These are phyloP conservation scores for Phytophthora sp. DNA, from an alignment of 352 stramenopile species.

Conservation along the genomic window DNA sequence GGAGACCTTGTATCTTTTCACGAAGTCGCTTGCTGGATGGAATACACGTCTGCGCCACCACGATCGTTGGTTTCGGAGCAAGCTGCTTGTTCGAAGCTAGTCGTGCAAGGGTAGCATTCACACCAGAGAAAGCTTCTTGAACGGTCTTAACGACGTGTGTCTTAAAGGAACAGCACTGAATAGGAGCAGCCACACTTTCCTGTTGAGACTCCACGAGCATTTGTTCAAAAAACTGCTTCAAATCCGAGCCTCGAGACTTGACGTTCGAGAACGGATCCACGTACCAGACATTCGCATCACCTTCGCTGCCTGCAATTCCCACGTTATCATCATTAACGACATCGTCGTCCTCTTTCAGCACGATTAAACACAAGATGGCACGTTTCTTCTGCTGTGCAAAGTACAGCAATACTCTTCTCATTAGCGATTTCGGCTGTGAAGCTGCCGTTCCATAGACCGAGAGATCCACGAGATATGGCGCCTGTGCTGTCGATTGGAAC, in stretches of 20 bases:
- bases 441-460: slow-evolving; percentile 5
- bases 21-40: slow-evolving; percentile 67
- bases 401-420: slow-evolving; percentile 72
- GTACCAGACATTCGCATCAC: slow-evolving; percentile 68
- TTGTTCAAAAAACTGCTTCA: slow-evolving; percentile 64
- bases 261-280: slow-evolving; percentile 70
- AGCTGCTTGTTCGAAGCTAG: slow-evolving; percentile 88
- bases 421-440: slow-evolving; percentile 28
- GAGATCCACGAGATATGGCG: slow-evolving; percentile 63
- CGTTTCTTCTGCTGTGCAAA: slow-evolving; percentile 75
- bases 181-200: slow-evolving; percentile 36
- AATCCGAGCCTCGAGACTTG: slow-evolving; percentile 54
- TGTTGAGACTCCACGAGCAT: slow-evolving; percentile 48
- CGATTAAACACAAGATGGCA: slow-evolving; percentile 58
- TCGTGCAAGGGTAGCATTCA: slow-evolving; percentile 87
- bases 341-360: slow-evolving; percentile 49
- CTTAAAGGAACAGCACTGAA: slow-evolving; percentile 63
- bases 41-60: slow-evolving; percentile 86
- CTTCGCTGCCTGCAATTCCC: slow-evolving; percentile 32
- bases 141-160: slow-evolving; percentile 81
- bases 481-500: slow-evolving; percentile 73
- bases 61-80: slow-evolving; percentile 74
- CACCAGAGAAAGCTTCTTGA: slow-evolving; percentile 79
- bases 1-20: slow-evolving; percentile 87
- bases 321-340: slow-evolving; percentile 16